These are phyloP conservation scores for Daldinia grandis DNA, from an alignment of 495 filamentous ascomycete genomes.

Conservation along the genomic window DNA sequence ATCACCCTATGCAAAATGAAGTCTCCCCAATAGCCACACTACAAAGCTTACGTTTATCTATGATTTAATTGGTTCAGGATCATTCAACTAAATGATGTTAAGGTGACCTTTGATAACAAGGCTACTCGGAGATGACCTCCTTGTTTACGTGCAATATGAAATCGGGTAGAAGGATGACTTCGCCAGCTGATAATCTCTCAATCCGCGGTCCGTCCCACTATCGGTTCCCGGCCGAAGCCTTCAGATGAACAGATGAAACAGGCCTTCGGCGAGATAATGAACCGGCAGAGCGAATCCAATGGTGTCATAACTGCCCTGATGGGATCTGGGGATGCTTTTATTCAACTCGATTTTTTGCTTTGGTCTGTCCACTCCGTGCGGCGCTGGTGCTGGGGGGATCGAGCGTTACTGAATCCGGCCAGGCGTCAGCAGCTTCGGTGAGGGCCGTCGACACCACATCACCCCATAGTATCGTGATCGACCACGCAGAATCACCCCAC, in stretches of 20 bases:
- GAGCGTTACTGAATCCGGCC: constrained; percentile 34
- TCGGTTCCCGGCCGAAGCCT: constrained; percentile 1
- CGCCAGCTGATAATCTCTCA: background rate
- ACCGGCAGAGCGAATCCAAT: constrained; percentile 25
- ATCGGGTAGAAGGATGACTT: background rate
- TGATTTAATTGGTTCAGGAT: background rate
- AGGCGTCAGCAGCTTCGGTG: constrained; percentile 37
- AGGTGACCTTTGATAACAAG: background rate
- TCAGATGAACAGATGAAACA: constrained; percentile 20
- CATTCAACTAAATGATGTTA: background rate
- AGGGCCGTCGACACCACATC: constrained; percentile 32
- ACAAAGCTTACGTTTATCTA: background rate
- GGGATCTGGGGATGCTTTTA: constrained; percentile 29
- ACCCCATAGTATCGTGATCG: constrained; percentile 36
- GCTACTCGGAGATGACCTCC: background rate
- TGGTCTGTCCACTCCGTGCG: constrained; percentile 31
- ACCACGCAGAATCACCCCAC: constrained; percentile 29
- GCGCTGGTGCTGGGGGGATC: constrained; percentile 13
- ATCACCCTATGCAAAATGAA: background rate
- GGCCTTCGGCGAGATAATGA: constrained; percentile 41
- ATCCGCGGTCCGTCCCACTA: background rate
- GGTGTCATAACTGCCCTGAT: constrained; percentile 15
- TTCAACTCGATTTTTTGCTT: constrained; percentile 14
- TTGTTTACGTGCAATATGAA: background rate
- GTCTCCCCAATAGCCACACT: background rate